phyloP scores from a whole-genome alignment of 2,329 filamentous ascomycete genomes.

The Fusarium humuli region DNA sequence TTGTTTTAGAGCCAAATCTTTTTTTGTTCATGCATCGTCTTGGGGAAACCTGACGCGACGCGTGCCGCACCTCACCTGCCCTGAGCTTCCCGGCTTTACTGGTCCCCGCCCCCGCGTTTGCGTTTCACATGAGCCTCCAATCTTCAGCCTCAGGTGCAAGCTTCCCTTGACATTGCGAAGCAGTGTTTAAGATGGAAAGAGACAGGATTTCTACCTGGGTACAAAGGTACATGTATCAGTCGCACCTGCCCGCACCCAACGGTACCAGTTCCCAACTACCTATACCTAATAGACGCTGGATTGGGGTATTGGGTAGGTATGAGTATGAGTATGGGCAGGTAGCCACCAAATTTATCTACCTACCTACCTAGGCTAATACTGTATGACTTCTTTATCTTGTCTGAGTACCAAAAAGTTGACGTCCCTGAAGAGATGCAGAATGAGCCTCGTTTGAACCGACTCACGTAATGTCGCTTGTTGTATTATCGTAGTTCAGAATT shows the following conservation, averaged over 20 bases:
- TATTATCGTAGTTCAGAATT: not conserved
- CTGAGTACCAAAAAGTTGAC: not conserved
- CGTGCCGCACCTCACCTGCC: slow-evolving; percentile 36
- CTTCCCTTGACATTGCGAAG: not conserved
- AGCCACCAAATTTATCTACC: not conserved
- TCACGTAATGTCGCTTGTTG: not conserved
- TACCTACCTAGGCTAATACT: not conserved
- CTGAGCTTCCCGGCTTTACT: slow-evolving; percentile 10
- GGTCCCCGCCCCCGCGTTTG: slow-evolving; percentile 40
- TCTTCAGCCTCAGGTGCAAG: slow-evolving; percentile 4
- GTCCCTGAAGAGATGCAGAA: too few relatives aligned
- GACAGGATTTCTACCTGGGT: not conserved
- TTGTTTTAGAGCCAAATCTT: slow-evolving; percentile 31
- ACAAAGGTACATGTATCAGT: too few relatives aligned
- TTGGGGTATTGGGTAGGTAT: too few relatives aligned
- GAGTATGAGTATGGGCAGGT: not conserved
- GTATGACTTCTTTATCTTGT: not conserved
- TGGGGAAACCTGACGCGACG: slow-evolving; percentile 35
- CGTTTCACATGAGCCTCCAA: slow-evolving; percentile 23
- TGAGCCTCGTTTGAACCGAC: not conserved
- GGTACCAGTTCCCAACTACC: too few relatives aligned
- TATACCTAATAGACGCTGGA: too few relatives aligned
- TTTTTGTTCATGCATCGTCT: slow-evolving; percentile 23
- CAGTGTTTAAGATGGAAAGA: not conserved
- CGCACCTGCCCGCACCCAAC: too few relatives aligned